Evolutionary conservation across 108 stramenopile genomes (phyloP), one percentile per base, ranked within the genome.

Genomic region (Skeletonema potamos): DNA sequence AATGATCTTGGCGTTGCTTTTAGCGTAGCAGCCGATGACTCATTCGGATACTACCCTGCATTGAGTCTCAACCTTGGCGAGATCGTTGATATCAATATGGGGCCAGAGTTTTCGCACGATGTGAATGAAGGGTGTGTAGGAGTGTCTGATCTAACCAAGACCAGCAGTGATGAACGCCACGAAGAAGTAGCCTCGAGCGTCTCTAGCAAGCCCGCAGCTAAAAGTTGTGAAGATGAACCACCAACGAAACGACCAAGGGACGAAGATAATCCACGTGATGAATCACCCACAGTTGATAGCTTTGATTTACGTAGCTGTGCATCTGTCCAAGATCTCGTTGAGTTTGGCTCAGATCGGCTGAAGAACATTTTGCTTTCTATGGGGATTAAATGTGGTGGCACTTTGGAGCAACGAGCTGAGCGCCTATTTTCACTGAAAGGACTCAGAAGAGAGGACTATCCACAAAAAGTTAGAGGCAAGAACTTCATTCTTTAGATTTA

Each of bases 361-460:
- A 97, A 95, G 83, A 75, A 73, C 26, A 95, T 91, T 4, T 74
- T 98, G 37, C 69, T 88, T 62, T 91, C 88, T 6, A 70, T 96
- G 44, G 92, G 90, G 30, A 76, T 95, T 17, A 99, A 99, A 73
- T 98, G 97, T 65, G 98, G 81, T 48, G 93, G 93, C 3, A 83
- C 89, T 13, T 58, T 86, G 27, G 54, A 89, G 55, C 87, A 98
- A 70, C 83, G 98, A 15, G 98, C 97, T 1, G 73, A 79, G 28
- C 73, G 98, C 0, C 79, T 99, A 6, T 92, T 95, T 54, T 85
- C 94, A 11, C 67, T 97, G 59, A 96, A 96, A 69, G 97, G 98
- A 27, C 59, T 96, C 32, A 72, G 80, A 17, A 70, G 81, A 43
- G 75, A 86, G 17, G 87, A 92, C 20, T 90, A 87, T 64, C 93